These are phyloP conservation scores for Boletus speciosus DNA, from an alignment of 768 basidiomycete species.

Conservation along the genomic window DNA sequence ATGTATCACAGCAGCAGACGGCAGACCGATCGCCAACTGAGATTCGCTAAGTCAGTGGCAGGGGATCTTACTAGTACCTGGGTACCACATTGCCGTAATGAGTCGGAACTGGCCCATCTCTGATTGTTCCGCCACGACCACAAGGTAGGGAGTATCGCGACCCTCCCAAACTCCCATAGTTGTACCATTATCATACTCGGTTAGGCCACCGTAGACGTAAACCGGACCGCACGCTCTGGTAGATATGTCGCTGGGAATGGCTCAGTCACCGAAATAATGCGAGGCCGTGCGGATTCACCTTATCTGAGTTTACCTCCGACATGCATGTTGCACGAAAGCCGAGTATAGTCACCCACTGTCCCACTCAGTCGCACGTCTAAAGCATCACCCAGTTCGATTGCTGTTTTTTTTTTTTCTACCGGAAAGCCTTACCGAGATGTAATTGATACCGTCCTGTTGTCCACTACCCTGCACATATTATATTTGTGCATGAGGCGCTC, in stretches of 20 bases:
- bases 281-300: slow-evolving; percentile 4
- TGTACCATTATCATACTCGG: not conserved
- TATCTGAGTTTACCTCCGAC: slow-evolving; percentile 17
- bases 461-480: slow-evolving; percentile 27
- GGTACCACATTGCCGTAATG: slow-evolving; percentile 28
- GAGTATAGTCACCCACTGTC: slow-evolving; percentile 18
- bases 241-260: not conserved
- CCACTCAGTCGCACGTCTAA: slow-evolving; percentile 17
- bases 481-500: slow-evolving; percentile 33
- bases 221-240: not conserved
- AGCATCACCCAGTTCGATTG: slow-evolving; percentile 16
- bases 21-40: slow-evolving; percentile 19
- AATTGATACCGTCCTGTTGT: slow-evolving; percentile 30
- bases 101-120: slow-evolving; percentile 12
- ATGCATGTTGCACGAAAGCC: slow-evolving; percentile 5
- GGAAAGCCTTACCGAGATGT: slow-evolving; percentile 30
- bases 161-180: slow-evolving; percentile 4
- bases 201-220: slow-evolving; percentile 18
- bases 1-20: slow-evolving; percentile 10
- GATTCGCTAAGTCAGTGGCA: slow-evolving; percentile 18
- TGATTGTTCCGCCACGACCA: slow-evolving; percentile 19
- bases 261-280: too few species aligned
- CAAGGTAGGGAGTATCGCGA: slow-evolving; percentile 2
- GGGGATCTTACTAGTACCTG: slow-evolving; percentile 16
- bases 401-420: slow-evolving; percentile 20